Conservation (phyloP, 768 basidiomycete species). For the Leccinum sublutescens region DNA sequence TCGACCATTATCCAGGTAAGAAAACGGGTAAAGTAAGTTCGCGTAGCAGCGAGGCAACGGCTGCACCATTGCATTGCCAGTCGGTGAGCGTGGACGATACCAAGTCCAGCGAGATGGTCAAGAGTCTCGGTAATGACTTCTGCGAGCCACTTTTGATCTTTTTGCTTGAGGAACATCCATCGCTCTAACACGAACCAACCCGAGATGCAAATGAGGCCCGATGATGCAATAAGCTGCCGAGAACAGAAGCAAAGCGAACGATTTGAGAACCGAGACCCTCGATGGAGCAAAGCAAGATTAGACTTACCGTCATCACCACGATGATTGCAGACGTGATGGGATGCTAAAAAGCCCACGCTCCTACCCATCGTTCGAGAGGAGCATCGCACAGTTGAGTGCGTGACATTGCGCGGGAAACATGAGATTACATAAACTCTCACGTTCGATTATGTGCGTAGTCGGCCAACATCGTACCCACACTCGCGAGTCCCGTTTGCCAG, state of each 20-base stretch:
- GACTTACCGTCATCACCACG: too few relatives aligned
- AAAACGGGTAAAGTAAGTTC: conserved; percentile 9
- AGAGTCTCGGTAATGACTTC: conserved; percentile 35
- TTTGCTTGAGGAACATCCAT: conserved; percentile 42
- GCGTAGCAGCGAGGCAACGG: conserved; percentile 9
- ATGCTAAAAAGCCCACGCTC: too few relatives aligned
- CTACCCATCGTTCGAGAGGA: too few relatives aligned
- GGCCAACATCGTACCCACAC: too few relatives aligned
- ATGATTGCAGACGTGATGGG: too few relatives aligned
- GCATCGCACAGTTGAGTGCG: too few relatives aligned
- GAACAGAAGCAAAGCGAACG: not conserved
- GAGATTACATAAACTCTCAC: too few relatives aligned
- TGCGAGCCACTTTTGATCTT: conserved; percentile 46
- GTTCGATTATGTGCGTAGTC: too few relatives aligned
- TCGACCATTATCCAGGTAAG: conserved; percentile 15
- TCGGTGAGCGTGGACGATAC: conserved; percentile 27
- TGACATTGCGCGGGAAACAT: too few relatives aligned
- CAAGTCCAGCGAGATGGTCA: conserved; percentile 17
- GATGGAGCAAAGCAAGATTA: not conserved
- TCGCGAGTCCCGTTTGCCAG: too few relatives aligned
- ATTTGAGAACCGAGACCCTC: not conserved
- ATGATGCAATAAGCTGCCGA: conserved; percentile 32
- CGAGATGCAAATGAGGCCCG: conserved; percentile 46
- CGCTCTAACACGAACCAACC: conserved; percentile 52
- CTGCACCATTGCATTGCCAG: conserved; percentile 24